A percentile compares a stretch with the other conserved stretches of the same genome.
These are phyloP conservation scores for Colletotrichum caudatum DNA, from an alignment of 2,329 filamentous ascomycete species.

Conservation along the genomic window DNA sequence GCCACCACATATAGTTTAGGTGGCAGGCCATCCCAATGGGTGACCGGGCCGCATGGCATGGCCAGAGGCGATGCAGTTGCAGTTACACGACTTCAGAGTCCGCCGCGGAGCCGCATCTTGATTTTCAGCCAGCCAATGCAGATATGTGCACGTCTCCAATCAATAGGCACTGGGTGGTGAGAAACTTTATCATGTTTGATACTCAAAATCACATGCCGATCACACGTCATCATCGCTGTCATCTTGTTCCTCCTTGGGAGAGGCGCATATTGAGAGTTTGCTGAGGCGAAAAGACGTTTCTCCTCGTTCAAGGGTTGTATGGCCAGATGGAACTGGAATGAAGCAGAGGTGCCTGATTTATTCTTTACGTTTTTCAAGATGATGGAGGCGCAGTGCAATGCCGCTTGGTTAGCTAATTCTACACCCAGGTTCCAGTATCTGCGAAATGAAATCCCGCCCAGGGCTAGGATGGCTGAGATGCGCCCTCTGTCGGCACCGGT, in stretches of 20 bases:
- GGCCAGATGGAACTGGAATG: neutral
- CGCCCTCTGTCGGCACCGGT: conserved; percentile 38
- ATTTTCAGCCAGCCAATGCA: conserved; percentile 15
- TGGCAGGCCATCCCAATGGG: conserved; percentile 10
- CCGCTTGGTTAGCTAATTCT: conserved; percentile 16
- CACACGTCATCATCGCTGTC: conserved; percentile 36
- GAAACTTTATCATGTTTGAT: conserved; percentile 27
- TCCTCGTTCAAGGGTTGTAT: neutral
- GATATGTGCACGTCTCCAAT: conserved; percentile 13
- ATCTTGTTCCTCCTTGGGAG: conserved; percentile 14
- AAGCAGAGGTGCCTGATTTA: neutral
- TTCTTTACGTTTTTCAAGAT: neutral
- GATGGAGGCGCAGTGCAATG: neutral
- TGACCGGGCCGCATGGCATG: neutral
- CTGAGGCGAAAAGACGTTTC: conserved; percentile 4
- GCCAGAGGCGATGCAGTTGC: neutral
- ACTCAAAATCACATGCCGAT: conserved; percentile 35
- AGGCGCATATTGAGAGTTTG: conserved; percentile 12
- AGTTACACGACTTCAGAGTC: neutral
- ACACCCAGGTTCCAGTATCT: conserved; percentile 10
- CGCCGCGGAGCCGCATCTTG: conserved; percentile 36
- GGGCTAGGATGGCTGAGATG: conserved; percentile 24
- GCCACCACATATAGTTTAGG: neutral
- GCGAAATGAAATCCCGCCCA: conserved; percentile 13
- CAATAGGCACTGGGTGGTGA: conserved; percentile 1